Conservation (phyloP, 2,329 filamentous ascomycete genomes). For the Boeremia exigua region DNA sequence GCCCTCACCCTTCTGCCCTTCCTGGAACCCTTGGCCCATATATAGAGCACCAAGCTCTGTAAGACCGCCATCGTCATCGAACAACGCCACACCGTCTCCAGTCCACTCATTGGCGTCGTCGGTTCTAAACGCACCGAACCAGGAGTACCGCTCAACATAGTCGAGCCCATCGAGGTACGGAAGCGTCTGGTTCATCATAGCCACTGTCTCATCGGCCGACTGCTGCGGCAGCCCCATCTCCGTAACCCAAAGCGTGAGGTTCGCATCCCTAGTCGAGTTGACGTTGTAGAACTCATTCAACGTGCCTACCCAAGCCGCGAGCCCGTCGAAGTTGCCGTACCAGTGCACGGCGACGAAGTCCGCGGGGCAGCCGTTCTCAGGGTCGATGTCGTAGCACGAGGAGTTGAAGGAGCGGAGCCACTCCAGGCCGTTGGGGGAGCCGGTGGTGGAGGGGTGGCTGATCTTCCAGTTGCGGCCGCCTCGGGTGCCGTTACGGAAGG, state of each 20-base stretch:
- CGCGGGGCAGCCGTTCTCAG: slow-evolving; percentile 52
- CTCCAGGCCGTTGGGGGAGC: slow-evolving; percentile 63
- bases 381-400: slow-evolving; percentile 56
- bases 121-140: slow-evolving; percentile 45
- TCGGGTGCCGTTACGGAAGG: slow-evolving; percentile 62
- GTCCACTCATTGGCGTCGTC: slow-evolving; percentile 46
- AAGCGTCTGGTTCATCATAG: slow-evolving; percentile 72
- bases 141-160: slow-evolving; percentile 49
- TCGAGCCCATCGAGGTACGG: slow-evolving; percentile 71
- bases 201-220: slow-evolving; percentile 63
- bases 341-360: slow-evolving; percentile 62
- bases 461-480: slow-evolving; percentile 62
- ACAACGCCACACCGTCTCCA: slow-evolving; percentile 43
- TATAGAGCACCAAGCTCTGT: slow-evolving; percentile 44
- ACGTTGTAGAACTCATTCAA: slow-evolving; percentile 58
- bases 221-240: slow-evolving; percentile 71
- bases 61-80: slow-evolving; percentile 39
- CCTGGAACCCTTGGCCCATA: slow-evolving; percentile 37
- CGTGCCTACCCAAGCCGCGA: slow-evolving; percentile 70
- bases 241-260: slow-evolving; percentile 72
- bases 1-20: slow-evolving; percentile 41
- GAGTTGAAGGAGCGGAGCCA: slow-evolving; percentile 74
- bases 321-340: slow-evolving; percentile 71
- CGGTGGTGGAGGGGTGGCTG: slow-evolving; percentile 73
- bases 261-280: slow-evolving; percentile 56